A percentile compares a stretch with the other conserved stretches of the same genome.
These are phyloP conservation scores for Sporothrix humicola DNA, from an alignment of 2,329 filamentous ascomycete genomes.

Conservation along the genomic window DNA sequence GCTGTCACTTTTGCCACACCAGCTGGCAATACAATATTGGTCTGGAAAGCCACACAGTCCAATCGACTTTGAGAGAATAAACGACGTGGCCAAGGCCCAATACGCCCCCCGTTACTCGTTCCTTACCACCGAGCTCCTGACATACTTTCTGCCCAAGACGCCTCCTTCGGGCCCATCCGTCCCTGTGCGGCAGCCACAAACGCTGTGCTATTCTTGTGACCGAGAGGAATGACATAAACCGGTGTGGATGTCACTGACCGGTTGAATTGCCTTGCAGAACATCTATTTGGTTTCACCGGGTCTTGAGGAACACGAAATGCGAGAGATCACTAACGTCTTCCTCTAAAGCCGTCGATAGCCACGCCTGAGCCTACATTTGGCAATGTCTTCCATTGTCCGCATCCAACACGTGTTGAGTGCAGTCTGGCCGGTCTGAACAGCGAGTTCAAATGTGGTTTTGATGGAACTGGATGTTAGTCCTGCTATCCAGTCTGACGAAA, in stretches of 20 bases:
- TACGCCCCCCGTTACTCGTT: not conserved
- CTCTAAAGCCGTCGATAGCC: not conserved
- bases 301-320: too few species aligned
- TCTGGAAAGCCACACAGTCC: too few species aligned
- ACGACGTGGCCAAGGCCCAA: not conserved
- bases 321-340: not conserved
- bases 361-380: not conserved
- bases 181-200: constrained; percentile 1
- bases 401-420: constrained; percentile 5
- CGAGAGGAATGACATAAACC: not conserved
- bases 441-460: not conserved
- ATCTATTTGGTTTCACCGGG: not conserved
- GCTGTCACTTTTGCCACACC: not conserved
- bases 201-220: not conserved
- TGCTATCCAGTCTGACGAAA: too few species aligned
- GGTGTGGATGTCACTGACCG: not conserved
- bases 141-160: not conserved
- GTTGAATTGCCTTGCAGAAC: not conserved
- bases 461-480: not conserved
- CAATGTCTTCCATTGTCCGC: not conserved
- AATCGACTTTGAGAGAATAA: not conserved
- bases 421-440: not conserved
- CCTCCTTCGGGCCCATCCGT: constrained; percentile 13
- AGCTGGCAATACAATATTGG: not conserved
- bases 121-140: not conserved